Percentiles rank a stretch among this genome's conserved stretches.
These are phyloP conservation scores for Ambrosia artemisiifolia DNA, from an alignment of 129 eudicot genomes.

Conservation along the genomic window DNA sequence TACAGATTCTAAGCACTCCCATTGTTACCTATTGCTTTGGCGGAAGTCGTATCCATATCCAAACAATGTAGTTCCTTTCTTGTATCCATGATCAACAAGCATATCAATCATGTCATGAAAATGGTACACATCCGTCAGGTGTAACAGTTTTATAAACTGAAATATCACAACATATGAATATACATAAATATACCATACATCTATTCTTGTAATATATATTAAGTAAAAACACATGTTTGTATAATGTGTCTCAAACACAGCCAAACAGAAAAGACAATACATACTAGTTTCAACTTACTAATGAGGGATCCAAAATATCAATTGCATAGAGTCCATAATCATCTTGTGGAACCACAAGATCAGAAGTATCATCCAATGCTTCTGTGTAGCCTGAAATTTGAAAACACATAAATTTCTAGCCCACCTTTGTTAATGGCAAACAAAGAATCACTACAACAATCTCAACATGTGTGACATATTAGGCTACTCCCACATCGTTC, in stretches of 20 bases:
- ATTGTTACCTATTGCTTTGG: conserved; percentile 63
- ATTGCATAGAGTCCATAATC: conserved; percentile 92
- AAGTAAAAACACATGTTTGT: too few species aligned
- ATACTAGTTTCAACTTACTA: conserved; percentile 38
- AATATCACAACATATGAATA: conserved; percentile 20
- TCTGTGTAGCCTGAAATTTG: conserved; percentile 68
- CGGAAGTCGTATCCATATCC: conserved; percentile 96
- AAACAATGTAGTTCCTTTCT: conserved; percentile 91
- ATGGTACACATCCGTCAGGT: conserved; percentile 73
- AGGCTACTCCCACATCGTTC: too few species aligned
- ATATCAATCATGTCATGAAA: conserved; percentile 96
- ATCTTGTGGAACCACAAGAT: conserved; percentile 79
- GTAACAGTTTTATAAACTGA: conserved; percentile 68
- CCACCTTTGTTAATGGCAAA: too few species aligned
- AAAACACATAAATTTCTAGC: neutral
- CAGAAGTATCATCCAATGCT: conserved; percentile 61
- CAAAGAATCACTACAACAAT: too few species aligned
- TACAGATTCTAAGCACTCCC: neutral
- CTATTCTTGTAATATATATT: neutral
- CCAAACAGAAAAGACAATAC: neutral
- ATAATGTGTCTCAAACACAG: neutral
- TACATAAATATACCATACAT: neutral
- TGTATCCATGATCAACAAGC: conserved; percentile 85
- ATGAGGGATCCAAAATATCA: conserved; percentile 87
- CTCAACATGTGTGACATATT: too few species aligned